Evolutionary conservation across 1,284 basidiomycete genomes (phyloP).

Genomic region (Cryptococcus sp.): DNA sequence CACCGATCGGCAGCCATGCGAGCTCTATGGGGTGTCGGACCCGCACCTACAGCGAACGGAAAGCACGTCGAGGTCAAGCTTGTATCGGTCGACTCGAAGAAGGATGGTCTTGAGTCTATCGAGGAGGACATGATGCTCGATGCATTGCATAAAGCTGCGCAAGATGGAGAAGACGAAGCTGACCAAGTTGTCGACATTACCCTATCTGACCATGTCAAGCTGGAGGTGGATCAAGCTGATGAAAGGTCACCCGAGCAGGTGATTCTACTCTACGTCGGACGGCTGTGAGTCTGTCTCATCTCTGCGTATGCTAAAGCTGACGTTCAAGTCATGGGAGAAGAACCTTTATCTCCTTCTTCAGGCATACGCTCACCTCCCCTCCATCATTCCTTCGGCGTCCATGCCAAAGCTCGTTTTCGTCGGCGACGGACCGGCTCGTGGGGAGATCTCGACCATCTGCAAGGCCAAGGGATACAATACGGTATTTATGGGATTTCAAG

Average conservation of each 20-base stretch:
- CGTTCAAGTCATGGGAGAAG: slow-evolving; percentile 52
- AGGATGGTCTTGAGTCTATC: too few relatives aligned
- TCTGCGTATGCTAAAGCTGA: too few relatives aligned
- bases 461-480: slow-evolving; percentile 48
- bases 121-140: too few relatives aligned
- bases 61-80: too few relatives aligned
- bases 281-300: too few relatives aligned
- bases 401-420: slow-evolving; percentile 52
- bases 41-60: slow-evolving; percentile 7
- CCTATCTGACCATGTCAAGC: too few relatives aligned
- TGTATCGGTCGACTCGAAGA: too few relatives aligned
- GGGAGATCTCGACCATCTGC: slow-evolving; percentile 49
- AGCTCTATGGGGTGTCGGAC: slow-evolving; percentile 48
- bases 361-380: slow-evolving; percentile 46
- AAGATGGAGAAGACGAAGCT: background rate
- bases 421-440: slow-evolving; percentile 53
- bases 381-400: slow-evolving; percentile 15
- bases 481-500: slow-evolving; percentile 52
- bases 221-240: background rate
- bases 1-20: slow-evolving; percentile 46
- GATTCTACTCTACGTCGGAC: too few relatives aligned
- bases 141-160: background rate
- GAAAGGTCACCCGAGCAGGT: too few relatives aligned
- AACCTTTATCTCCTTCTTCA: slow-evolving; percentile 54
- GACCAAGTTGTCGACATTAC: too few relatives aligned